Evolutionary conservation across 1,139 yeast genomes (phyloP), one percentile per base, ranked within the genome.

Genomic region (Ashbya aceris): DNA sequence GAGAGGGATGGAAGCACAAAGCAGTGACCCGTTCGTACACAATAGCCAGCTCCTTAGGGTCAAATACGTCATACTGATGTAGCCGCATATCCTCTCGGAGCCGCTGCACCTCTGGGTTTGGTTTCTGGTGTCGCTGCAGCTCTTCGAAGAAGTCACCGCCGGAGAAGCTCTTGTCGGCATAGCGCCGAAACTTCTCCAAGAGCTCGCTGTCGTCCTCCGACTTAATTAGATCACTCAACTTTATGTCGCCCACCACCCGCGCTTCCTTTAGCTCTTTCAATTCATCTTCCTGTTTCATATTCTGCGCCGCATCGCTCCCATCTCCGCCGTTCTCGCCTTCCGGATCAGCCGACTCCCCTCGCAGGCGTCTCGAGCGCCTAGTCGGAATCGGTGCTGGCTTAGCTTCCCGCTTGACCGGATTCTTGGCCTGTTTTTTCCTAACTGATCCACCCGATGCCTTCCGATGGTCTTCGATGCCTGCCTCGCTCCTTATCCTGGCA

Each of bases 81-180:
- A 81, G 60, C 2, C 64, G 60, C 39, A 83, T 70, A 46, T 74
- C 79, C 33, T 71, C 66, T 40, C 89, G 65, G 33, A 74, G 64
- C 32, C 62, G 53, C 35, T 68, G 66, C 61, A 27, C 66, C 67
- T 45, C 68, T 60, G 46, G 73, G 67, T 33, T 62, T 49, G 32
- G 45, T 40, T 38, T 49, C 58, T 37, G 65, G 53, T 43, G 72
- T 61, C 46, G 72, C 58, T 46, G 68, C 50, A 44, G 55, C 36
- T 63, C 63, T 40, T 80, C 83, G 52, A 78, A 85, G 57, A 81
- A 82, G 57, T 86, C 96, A 1, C 94, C 95, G 42, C 83, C 76
- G 0, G 91, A 81, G 44, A 82, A 74, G 36, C 75, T 73, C 41
- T 71, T 60, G 39, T 64, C 68, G 31, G 57, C 55, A 42, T 68